A percentile compares a stretch with the other conserved stretches of the same genome.
Conservation (phyloP, 1,284 basidiomycete species). For the Apiotrichum sp. region DNA sequence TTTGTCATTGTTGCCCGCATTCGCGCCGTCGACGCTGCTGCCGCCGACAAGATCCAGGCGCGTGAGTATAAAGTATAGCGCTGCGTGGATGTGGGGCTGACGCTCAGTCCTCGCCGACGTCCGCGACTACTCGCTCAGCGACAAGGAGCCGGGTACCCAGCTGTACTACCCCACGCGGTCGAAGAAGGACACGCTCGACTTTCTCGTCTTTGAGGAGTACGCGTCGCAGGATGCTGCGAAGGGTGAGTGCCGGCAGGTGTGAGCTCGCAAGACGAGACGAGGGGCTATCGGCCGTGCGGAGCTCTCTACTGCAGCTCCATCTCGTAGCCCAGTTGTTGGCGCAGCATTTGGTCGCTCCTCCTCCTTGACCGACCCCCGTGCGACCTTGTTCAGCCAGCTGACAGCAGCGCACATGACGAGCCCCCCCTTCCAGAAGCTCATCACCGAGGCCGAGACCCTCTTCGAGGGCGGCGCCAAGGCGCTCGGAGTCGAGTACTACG, state of each 20-base stretch:
- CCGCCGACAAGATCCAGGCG: slow-evolving; percentile 9
- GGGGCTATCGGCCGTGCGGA: too few relatives aligned
- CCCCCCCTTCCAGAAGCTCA: slow-evolving; percentile 5
- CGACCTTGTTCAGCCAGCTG: background rate
- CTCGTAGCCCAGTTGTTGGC: too few relatives aligned
- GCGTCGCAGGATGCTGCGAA: slow-evolving; percentile 6
- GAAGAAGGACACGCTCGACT: slow-evolving; percentile 10
- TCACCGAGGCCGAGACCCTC: slow-evolving; percentile 1
- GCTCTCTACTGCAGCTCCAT: background rate
- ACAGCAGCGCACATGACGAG: slow-evolving; percentile 9
- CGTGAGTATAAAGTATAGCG: background rate
- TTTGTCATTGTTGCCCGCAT: slow-evolving; percentile 8
- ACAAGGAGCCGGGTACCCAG: slow-evolving; percentile 11
- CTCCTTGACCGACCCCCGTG: background rate
- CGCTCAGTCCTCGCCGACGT: slow-evolving; percentile 9
- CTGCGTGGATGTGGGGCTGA: background rate
- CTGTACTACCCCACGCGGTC: slow-evolving; percentile 7
- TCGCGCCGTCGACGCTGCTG: slow-evolving; percentile 1
- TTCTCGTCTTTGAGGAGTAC: slow-evolving; percentile 16
- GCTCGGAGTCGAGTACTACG: slow-evolving; percentile 7
- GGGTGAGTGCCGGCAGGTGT: slow-evolving; percentile 3
- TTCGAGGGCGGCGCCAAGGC: slow-evolving; percentile 6
- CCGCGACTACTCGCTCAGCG: slow-evolving; percentile 4
- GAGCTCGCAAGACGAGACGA: background rate
- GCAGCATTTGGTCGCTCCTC: background rate